These are phyloP conservation scores for Strobilomyces confusus DNA, from an alignment of 768 basidiomycete genomes.

Conservation along the genomic window DNA sequence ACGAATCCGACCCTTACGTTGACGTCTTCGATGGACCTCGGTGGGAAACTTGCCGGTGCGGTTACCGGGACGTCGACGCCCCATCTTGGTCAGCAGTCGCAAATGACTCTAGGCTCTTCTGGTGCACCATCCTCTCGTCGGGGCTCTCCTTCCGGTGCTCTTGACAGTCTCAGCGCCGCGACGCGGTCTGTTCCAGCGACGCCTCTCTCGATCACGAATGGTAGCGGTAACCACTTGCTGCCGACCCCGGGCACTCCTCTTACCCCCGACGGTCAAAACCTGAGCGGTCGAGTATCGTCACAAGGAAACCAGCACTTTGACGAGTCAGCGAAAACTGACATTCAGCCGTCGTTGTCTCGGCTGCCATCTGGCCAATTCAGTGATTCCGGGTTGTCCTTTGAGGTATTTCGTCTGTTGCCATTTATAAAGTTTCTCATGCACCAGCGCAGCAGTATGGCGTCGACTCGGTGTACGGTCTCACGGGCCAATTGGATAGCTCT, in stretches of 20 bases:
- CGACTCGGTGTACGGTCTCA: conserved; percentile 49
- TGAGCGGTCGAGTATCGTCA: conserved; percentile 62
- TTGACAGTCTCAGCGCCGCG: conserved; percentile 56
- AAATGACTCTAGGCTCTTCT: conserved; percentile 35
- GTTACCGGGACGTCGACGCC: conserved; percentile 63
- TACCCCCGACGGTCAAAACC: conserved; percentile 52
- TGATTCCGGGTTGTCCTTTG: conserved; percentile 48
- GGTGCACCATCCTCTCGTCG: conserved; percentile 57
- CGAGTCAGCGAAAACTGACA: conserved; percentile 50
- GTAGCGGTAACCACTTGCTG: conserved; percentile 44
- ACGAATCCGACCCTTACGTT: conserved; percentile 71
- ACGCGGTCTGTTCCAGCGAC: conserved; percentile 84
- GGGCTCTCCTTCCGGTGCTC: conserved; percentile 64
- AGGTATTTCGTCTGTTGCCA: conserved; percentile 38
- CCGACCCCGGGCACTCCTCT: conserved; percentile 66
- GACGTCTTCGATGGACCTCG: conserved; percentile 51
- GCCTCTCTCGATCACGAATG: conserved; percentile 55
- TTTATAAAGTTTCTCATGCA: conserved; percentile 6
- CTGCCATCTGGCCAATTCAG: conserved; percentile 59
- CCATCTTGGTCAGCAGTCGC: conserved; percentile 58
- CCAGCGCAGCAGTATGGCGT: conserved; percentile 48
- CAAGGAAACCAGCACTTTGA: conserved; percentile 41
- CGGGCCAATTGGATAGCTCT: conserved; percentile 46
- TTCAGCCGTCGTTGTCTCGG: conserved; percentile 72
- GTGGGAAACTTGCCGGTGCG: conserved; percentile 41